A percentile compares a stretch with the other conserved stretches of the same genome.
These are phyloP conservation scores for Didymella lethalis DNA, from an alignment of 2,329 filamentous ascomycete species.

Conservation along the genomic window DNA sequence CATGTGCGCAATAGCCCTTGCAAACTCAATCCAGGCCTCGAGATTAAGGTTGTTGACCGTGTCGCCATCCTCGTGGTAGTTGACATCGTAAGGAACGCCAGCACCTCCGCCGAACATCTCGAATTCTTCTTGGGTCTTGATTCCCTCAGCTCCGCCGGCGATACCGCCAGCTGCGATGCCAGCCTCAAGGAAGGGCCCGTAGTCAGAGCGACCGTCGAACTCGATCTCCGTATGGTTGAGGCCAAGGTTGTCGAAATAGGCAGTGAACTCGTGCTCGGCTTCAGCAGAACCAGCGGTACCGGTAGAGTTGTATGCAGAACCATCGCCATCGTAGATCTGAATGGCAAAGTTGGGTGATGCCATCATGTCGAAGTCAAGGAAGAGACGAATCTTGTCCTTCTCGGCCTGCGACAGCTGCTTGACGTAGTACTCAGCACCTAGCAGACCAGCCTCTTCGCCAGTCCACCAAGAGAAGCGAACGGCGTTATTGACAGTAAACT, in stretches of 20 bases:
- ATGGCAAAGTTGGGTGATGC: constrained; percentile 67
- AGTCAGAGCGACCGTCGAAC: constrained; percentile 82
- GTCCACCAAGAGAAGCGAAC: constrained; percentile 73
- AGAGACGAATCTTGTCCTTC: constrained; percentile 67
- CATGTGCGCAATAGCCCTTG: constrained; percentile 66
- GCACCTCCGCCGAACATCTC: constrained; percentile 74
- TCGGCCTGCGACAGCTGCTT: constrained; percentile 58
- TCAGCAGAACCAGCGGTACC: constrained; percentile 72
- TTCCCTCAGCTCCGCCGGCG: constrained; percentile 77
- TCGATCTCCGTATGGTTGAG: constrained; percentile 68
- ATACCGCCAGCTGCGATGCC: constrained; percentile 79
- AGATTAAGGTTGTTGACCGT: constrained; percentile 62
- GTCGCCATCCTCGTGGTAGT: constrained; percentile 65
- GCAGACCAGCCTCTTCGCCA: constrained; percentile 68
- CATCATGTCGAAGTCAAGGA: constrained; percentile 78
- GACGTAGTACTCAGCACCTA: constrained; percentile 68
- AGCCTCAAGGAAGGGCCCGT: constrained; percentile 76
- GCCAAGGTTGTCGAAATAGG: constrained; percentile 43
- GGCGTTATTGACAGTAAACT: constrained; percentile 74
- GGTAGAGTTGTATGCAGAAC: constrained; percentile 61
- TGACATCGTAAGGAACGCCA: constrained; percentile 63
- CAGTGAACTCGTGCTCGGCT: constrained; percentile 66
- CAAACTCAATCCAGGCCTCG: constrained; percentile 63
- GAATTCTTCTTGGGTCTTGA: constrained; percentile 74
- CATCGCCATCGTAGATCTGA: constrained; percentile 66